phyloP scores from a whole-genome alignment of 768 basidiomycete genomes.

The Sarcomyxa edulis region DNA sequence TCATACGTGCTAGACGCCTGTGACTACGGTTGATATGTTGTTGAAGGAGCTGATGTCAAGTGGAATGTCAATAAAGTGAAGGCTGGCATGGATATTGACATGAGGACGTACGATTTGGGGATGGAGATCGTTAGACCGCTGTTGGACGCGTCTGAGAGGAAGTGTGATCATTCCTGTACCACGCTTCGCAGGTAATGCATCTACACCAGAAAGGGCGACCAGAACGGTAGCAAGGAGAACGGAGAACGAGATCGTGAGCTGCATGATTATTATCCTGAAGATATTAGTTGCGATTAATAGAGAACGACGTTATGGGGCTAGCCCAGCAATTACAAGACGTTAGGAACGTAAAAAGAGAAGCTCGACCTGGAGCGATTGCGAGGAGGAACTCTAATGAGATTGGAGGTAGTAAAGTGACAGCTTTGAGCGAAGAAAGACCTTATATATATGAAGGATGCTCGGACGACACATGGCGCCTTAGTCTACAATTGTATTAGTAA shows the following conservation, averaged over 20 bases:
- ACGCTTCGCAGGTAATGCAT: constrained; percentile 22
- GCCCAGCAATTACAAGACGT: neutral
- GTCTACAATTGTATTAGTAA: too few relatives aligned
- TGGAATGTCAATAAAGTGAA: neutral
- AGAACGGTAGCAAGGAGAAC: constrained; percentile 31
- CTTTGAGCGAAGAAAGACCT: too few relatives aligned
- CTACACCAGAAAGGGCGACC: constrained; percentile 14
- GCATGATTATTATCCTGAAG: constrained; percentile 26
- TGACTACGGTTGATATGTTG: constrained; percentile 5
- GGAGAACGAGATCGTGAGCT: constrained; percentile 29
- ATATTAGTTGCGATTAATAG: neutral
- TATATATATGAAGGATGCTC: too few relatives aligned
- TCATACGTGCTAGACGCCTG: constrained; percentile 1
- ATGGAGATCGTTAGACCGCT: constrained; percentile 7
- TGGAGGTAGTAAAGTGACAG: too few relatives aligned
- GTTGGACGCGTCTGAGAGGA: constrained; percentile 6
- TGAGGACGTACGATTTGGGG: constrained; percentile 8
- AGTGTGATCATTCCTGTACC: constrained; percentile 7
- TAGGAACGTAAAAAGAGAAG: neutral
- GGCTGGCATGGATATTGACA: neutral
- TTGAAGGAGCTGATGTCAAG: constrained; percentile 1
- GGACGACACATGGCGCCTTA: too few relatives aligned
- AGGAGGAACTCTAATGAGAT: too few relatives aligned
- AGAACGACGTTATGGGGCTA: neutral
- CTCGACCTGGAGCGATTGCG: too few relatives aligned